Percentiles rank a stretch among this genome's conserved stretches.
Conservation (phyloP, 441 rosid genomes). For the Erodium trifolium region DNA sequence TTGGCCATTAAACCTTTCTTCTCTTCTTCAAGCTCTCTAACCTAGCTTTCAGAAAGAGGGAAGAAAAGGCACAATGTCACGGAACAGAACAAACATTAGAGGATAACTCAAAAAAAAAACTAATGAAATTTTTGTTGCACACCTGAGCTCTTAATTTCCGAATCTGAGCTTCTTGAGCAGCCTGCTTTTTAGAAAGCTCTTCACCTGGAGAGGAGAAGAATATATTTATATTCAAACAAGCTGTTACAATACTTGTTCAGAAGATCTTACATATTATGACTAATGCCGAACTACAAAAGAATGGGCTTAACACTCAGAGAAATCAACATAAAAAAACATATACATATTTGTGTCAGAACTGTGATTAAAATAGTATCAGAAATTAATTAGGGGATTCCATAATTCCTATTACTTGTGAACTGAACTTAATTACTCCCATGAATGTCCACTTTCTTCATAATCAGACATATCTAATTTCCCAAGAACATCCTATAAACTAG, state of each 20-base stretch:
- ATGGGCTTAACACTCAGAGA: background rate
- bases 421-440: background rate
- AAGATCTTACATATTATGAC: background rate
- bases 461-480: background rate
- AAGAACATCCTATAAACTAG: background rate
- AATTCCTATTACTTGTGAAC: background rate
- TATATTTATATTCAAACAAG: constrained; percentile 10
- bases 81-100: constrained; percentile 4
- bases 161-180: constrained; percentile 89
- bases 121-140: constrained; percentile 4
- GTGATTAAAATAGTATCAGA: background rate
- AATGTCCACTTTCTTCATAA: constrained; percentile 2
- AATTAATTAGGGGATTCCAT: background rate
- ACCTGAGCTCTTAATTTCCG: constrained; percentile 99
- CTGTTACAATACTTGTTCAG: background rate
- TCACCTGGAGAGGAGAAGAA: constrained; percentile 50
- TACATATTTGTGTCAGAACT: background rate
- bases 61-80: constrained; percentile 16
- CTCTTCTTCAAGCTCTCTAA: constrained; percentile 94
- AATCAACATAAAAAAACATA: background rate
- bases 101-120: background rate
- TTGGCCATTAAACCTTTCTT: constrained; percentile 87
- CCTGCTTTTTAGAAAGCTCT: constrained; percentile 98
- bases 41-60: constrained; percentile 37
- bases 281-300: background rate